Percentiles rank a stretch among this genome's conserved stretches.
Conservation (phyloP, 73 alveolate genomes). For the Halteria grandinella region DNA sequence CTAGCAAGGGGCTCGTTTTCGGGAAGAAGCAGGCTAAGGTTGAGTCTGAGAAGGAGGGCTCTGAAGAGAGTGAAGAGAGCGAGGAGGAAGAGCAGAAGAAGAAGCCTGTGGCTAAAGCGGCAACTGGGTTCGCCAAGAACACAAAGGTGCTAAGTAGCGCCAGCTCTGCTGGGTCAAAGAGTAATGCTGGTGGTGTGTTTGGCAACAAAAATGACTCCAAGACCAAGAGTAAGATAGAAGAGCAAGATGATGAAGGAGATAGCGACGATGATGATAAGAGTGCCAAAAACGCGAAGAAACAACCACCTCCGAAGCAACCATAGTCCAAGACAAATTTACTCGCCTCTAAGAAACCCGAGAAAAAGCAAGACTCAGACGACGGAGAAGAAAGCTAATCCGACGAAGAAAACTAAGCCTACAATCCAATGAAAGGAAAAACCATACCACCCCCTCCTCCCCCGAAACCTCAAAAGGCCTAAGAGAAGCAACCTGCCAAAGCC, state of each 20-base stretch:
- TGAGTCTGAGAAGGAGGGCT: too few relatives aligned
- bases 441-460: neutral
- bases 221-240: conserved; percentile 3
- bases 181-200: too few relatives aligned
- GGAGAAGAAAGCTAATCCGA: neutral
- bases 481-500: neutral
- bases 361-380: neutral
- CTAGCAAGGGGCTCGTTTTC: too few relatives aligned
- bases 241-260: conserved; percentile 6
- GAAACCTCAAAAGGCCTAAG: neutral
- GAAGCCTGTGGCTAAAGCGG: too few relatives aligned
- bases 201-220: neutral
- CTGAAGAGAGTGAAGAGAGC: too few relatives aligned
- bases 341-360: neutral
- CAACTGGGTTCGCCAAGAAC: too few relatives aligned
- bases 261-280: neutral
- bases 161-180: too few relatives aligned
- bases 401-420: neutral
- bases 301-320: neutral
- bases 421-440: neutral
- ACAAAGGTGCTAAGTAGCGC: too few relatives aligned
- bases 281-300: neutral
- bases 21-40: too few relatives aligned
- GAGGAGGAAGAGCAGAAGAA: too few relatives aligned
- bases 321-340: neutral